Percentiles rank a stretch among this genome's conserved stretches.
Evolutionary conservation across 768 basidiomycete genomes (phyloP).

Genomic region (Phanerodontia chrysosporium): DNA sequence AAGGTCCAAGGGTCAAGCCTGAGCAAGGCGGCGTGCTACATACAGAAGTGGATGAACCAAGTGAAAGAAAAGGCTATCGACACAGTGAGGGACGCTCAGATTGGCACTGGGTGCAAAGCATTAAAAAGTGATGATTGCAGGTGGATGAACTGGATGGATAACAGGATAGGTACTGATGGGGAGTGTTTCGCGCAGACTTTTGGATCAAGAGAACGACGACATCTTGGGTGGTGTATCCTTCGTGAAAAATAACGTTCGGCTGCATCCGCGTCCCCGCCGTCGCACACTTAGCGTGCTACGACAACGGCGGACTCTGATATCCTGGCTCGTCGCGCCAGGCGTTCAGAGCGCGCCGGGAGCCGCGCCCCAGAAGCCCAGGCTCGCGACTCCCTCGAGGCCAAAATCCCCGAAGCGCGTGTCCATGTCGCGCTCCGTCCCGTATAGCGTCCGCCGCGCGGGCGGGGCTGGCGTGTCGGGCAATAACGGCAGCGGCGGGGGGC

Average conservation of each 20-base stretch:
- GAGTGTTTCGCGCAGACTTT: no score
- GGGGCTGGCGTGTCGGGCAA: conserved; percentile 41
- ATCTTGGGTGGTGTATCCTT: not conserved
- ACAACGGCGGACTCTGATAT: conserved; percentile 6
- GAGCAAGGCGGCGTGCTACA: not conserved
- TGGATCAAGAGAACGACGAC: not conserved
- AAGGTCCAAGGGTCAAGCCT: not conserved
- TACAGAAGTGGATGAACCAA: not conserved
- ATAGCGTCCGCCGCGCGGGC: conserved; percentile 68
- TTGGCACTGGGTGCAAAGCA: not conserved
- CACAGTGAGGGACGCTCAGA: not conserved
- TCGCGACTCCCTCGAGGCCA: conserved; percentile 71
- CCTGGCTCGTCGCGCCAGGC: conserved; percentile 10
- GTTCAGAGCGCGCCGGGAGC: conserved; percentile 31
- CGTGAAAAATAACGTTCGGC: not conserved
- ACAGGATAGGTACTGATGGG: no score
- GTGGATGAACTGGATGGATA: no score
- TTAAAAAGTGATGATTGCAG: not conserved
- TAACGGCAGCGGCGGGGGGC: conserved; percentile 25
- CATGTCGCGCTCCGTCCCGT: conserved; percentile 76
- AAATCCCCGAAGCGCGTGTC: conserved; percentile 87
- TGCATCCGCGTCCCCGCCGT: conserved; percentile 27
- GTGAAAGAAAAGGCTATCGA: not conserved
- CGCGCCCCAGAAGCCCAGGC: conserved; percentile 49
- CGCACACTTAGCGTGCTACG: no score